These are phyloP conservation scores for Rosa chinensis DNA, from an alignment of 306 rosid genomes.

Conservation along the genomic window DNA sequence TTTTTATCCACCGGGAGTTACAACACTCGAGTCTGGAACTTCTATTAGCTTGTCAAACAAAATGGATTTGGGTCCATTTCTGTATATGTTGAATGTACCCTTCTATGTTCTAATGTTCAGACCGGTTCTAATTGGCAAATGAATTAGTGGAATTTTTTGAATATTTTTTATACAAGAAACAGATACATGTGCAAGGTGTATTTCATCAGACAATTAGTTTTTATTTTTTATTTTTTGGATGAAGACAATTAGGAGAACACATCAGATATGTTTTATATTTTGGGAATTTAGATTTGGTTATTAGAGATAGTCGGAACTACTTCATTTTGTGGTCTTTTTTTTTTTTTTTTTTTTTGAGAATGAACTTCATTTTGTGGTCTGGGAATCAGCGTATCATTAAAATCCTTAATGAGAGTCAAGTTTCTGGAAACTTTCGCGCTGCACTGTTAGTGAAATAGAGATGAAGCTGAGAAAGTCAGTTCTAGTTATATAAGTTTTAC, in stretches of 20 bases:
- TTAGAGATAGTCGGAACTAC: background rate
- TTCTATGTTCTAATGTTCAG: background rate
- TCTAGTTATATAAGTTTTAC: background rate
- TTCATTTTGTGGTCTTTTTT: background rate
- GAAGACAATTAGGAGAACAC: background rate
- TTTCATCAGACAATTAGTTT: background rate
- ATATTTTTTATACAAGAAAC: background rate
- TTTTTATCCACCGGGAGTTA: constrained; percentile 15
- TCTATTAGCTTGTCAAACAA: constrained; percentile 31
- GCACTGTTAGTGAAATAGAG: background rate
- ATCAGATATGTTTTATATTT: background rate
- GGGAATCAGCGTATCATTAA: background rate
- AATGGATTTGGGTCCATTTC: constrained; percentile 22
- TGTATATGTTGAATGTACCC: constrained; percentile 19
- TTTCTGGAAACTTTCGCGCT: background rate
- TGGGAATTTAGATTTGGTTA: background rate
- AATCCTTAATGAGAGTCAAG: background rate
- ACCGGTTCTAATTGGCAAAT: constrained; percentile 2
- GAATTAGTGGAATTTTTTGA: background rate
- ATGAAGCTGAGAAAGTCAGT: background rate
- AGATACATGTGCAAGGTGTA: background rate
- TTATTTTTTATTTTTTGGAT: background rate
- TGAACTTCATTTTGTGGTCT: background rate
- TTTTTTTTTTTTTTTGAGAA: too few relatives aligned
- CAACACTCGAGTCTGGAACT: constrained; percentile 24